A percentile compares a stretch with the other conserved stretches of the same genome.
Evolutionary conservation across 2,329 filamentous ascomycete genomes (phyloP).

Genomic region (Falciphora oryzae): DNA sequence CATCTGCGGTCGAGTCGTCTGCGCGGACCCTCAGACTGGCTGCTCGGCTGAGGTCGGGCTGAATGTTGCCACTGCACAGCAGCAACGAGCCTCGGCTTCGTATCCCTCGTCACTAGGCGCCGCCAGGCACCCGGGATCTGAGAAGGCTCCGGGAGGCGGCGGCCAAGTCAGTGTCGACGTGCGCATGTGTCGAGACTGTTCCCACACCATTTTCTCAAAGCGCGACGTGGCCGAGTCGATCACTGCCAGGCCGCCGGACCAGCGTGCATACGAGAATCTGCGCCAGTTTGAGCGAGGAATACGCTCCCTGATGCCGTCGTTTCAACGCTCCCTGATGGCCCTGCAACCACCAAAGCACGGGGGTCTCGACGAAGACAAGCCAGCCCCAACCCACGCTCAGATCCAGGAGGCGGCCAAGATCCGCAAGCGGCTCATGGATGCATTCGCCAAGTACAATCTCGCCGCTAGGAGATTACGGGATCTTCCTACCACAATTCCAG

Average conservation of each 20-base stretch:
- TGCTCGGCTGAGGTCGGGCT: constrained; percentile 84
- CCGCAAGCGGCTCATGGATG: constrained; percentile 81
- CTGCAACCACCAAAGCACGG: constrained; percentile 50
- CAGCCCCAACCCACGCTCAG: constrained; percentile 54
- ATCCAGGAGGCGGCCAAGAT: constrained; percentile 83
- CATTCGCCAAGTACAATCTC: constrained; percentile 80
- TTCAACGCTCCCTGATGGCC: constrained; percentile 68
- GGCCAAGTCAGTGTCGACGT: constrained; percentile 68
- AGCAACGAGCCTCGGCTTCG: constrained; percentile 1
- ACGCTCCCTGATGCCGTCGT: constrained; percentile 70
- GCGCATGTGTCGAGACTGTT: constrained; percentile 90
- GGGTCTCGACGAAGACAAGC: constrained; percentile 31
- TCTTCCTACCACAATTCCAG: constrained; percentile 63
- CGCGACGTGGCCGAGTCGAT: constrained; percentile 73
- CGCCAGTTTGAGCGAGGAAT: constrained; percentile 86
- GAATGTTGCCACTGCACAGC: constrained; percentile 50
- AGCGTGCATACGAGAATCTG: constrained; percentile 76
- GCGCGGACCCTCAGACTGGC: constrained; percentile 74
- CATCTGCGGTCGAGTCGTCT: constrained; percentile 88
- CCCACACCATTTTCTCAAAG: constrained; percentile 52
- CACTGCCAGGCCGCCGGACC: constrained; percentile 62
- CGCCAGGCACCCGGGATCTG: fast-evolving
- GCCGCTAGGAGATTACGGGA: constrained; percentile 78
- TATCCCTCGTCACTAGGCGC: constrained; percentile 27
- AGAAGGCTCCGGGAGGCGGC: constrained; percentile 7